Evolutionary conservation across 2,329 filamentous ascomycete species (phyloP), one percentile per base, ranked within the genome.

Genomic region (Paecilomyces dactylethromorphus): DNA sequence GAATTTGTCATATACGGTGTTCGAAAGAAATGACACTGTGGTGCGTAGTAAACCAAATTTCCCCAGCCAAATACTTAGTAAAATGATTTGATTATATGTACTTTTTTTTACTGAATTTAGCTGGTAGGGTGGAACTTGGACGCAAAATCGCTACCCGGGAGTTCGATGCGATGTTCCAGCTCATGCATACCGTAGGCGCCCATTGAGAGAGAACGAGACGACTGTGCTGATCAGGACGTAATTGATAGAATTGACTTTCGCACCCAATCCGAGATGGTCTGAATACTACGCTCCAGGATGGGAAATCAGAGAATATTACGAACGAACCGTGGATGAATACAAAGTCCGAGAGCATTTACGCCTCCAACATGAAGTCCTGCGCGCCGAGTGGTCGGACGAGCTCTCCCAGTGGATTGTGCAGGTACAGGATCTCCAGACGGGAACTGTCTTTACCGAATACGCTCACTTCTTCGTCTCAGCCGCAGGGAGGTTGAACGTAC

Each of bases 131-230:
- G 61, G 59, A 11, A 63, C 61, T 51, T 63, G 61, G 61, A 56
- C 59, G 2, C 59, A 61, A n/a, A 63, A 63, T 35, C 57, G 57
- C 18, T 63, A 63, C 54, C 61, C 59, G 29, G 59, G 61, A 21
- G 59, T 63, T 7, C 21, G 57, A 26, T 58, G 57, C 26, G 57
- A 58, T 24, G 54, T 58, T 26, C 57, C 57, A 6, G 54, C 57
- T 33, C 57, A 55, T 35, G 50, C 26, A 51, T 58, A 58, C 32
- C 57, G 57, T 58, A 58, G 50, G 57, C 2, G 29, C 24, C 24
- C 24, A 26, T 26, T 26, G 24, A 26, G 24, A 26, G 24, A 26
- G 24, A 26, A 26, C 24, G 24, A 26, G 24, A 26, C 24, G 24
- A 26, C 24, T 26, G 24, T 26, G 5, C 24, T 26, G 24, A 26